phyloP scores from a whole-genome alignment of 495 filamentous ascomycete genomes.

The Hyaloscypha hepaticicola region DNA sequence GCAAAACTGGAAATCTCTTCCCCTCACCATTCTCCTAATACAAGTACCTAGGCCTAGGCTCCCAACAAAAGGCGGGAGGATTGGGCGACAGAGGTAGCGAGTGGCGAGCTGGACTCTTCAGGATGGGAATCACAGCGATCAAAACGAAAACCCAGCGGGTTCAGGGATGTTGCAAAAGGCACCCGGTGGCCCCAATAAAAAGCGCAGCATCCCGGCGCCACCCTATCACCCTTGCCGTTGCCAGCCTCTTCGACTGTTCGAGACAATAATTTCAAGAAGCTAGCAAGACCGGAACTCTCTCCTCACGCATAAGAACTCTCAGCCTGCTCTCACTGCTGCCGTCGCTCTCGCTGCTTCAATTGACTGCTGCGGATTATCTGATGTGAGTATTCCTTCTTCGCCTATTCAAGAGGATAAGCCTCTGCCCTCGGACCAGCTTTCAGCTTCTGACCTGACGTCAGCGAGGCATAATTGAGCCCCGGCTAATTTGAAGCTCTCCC shows the following conservation, averaged over 20 bases:
- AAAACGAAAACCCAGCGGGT: constrained; percentile 6
- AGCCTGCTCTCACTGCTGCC: background rate
- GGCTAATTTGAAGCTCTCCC: background rate
- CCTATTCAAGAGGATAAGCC: background rate
- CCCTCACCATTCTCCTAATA: background rate
- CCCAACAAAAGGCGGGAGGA: constrained; percentile 16
- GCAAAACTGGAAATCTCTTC: background rate
- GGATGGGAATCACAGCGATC: background rate
- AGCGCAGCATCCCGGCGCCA: background rate
- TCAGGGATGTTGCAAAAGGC: background rate
- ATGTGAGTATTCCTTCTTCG: constrained; percentile 1
- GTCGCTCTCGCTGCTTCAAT: background rate
- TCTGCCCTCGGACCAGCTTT: background rate
- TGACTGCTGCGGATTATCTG: background rate
- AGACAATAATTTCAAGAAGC: constrained; percentile 21
- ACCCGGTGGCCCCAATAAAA: background rate
- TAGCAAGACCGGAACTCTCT: background rate
- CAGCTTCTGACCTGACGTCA: constrained; percentile 1
- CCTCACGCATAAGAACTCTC: background rate
- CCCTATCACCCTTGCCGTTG: background rate
- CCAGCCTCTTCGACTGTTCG: constrained; percentile 17
- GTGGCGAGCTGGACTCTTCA: background rate
- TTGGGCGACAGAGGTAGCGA: constrained; percentile 25
- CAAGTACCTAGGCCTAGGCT: background rate
- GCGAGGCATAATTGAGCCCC: background rate